Base-by-base conservation (phyloP, 2,329 filamentous ascomycete genomes). In the Tolypocladium sp. region DNA sequence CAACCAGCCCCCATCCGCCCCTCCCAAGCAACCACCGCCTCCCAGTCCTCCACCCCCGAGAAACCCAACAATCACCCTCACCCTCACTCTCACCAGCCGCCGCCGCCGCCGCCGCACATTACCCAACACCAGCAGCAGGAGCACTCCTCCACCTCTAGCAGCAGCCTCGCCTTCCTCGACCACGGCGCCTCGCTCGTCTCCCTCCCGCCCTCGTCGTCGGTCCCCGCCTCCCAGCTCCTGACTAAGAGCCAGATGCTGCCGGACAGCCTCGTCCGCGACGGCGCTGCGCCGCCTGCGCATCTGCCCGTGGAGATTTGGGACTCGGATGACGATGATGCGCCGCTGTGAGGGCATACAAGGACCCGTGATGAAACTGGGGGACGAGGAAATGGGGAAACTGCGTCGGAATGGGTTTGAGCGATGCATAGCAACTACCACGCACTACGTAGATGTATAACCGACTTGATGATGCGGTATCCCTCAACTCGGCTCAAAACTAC, bases 181-280 rank as follows among this genome's bases (percentile, higher is more conserved):
- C 63, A 66, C 30, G 65, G 59, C 56, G 60, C 61, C 51, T 64
- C 64, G 8, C 44, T 57, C 60, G 53, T 61, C 59, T 37, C 57
- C 56, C 38, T 61, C 46, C 61, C 61, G 12, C 40, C 56, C 51
- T 63, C 59, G 20, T 57, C 61, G 22, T 53, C 60, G 62, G 57
- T n/a, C 62, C 67, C 22, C 10, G 65, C 69, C 2, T 81, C 79
- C 10, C 79, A 85, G 67, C 71, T 83, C 22, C 66, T 79, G 59
- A 77, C 77, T 2, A 76, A 74, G 63, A 83, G 80, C 61, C 81
- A 83, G 68, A 76, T 82, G 71, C 68, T 85, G 59, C 77, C 82
- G 3, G 76, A 79, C 51, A 79, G 76, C 60, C 68, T 79, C 58
- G 27, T 78, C 9, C 63, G 67, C 37, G 77, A 78, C 38, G 71